Conservation (phyloP, 2,329 filamentous ascomycete species). For the Aspergillus terreus region DNA sequence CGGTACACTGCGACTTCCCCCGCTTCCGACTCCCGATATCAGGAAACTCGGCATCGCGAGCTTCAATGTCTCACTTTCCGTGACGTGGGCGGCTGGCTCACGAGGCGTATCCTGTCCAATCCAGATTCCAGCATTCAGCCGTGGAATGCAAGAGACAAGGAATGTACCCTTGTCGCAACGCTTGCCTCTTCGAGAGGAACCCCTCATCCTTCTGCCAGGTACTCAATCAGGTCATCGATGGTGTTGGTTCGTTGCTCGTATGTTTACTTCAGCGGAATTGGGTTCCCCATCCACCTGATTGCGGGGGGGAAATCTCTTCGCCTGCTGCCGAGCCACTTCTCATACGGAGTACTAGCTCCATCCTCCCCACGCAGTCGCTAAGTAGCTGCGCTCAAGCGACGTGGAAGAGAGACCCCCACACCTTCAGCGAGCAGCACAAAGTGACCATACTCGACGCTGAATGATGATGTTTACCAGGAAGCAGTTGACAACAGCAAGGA, state of each 20-base stretch:
- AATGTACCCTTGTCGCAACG: no score
- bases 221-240: no score
- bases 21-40: not conserved
- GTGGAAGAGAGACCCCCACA: no score
- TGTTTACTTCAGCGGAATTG: not conserved
- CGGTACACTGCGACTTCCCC: not conserved
- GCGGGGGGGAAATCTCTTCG: no score
- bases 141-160: no score
- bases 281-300: not conserved
- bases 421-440: no score
- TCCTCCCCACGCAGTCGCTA: not conserved
- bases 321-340: not conserved
- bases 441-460: no score
- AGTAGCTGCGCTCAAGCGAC: not conserved
- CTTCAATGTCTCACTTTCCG: not conserved
- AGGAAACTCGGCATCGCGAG: not conserved
- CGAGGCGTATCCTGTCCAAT: not conserved
- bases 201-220: no score
- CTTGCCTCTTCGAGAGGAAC: no score
- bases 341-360: not conserved
- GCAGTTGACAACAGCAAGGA: no score
- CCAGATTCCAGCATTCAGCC: no score
- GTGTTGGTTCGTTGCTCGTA: not conserved
- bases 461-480: no score
- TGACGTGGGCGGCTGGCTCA: not conserved